phyloP scores from a whole-genome alignment of 2,329 filamentous ascomycete genomes.

The Cladosporium oxysporum region DNA sequence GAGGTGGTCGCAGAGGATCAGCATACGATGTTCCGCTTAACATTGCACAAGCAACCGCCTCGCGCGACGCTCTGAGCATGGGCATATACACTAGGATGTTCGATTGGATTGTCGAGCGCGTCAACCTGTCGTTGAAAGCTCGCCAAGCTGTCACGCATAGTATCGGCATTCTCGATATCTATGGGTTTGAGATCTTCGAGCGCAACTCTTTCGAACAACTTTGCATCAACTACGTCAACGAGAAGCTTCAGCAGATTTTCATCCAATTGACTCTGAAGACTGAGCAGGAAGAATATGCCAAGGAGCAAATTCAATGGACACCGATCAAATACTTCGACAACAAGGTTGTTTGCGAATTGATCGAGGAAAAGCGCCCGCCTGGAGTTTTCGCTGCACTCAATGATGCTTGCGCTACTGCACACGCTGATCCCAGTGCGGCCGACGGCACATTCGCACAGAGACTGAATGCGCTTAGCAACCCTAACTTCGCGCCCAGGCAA shows the following conservation, averaged over 20 bases:
- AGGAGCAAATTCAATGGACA: slow-evolving; percentile 97
- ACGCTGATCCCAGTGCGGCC: slow-evolving; percentile 90
- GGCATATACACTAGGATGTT: slow-evolving; percentile 98
- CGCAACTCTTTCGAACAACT: slow-evolving; percentile 99
- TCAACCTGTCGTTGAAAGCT: slow-evolving; percentile 85
- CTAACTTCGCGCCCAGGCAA: slow-evolving; percentile 87
- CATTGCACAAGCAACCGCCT: slow-evolving; percentile 78
- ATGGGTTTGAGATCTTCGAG: slow-evolving; percentile 98
- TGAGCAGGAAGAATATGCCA: slow-evolving; percentile 94
- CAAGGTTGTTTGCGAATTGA: slow-evolving; percentile 96
- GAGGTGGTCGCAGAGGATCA: slow-evolving; percentile 66
- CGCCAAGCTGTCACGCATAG: slow-evolving; percentile 75
- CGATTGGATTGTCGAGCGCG: slow-evolving; percentile 94
- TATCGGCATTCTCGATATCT: slow-evolving; percentile 97
- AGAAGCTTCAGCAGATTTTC: slow-evolving; percentile 98
- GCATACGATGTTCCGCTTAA: slow-evolving; percentile 79
- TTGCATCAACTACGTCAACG: slow-evolving; percentile 99
- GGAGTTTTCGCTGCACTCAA: slow-evolving; percentile 96
- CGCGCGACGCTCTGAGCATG: slow-evolving; percentile 88
- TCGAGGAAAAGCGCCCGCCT: slow-evolving; percentile 85
- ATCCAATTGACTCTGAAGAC: slow-evolving; percentile 96
- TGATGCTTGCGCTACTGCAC: slow-evolving; percentile 96
- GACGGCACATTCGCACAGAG: slow-evolving; percentile 95
- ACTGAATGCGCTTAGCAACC: slow-evolving; percentile 86
- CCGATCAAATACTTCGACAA: slow-evolving; percentile 99